Conservation (phyloP, 192 early-diverging fungal species). For the Mortierella claussenii region DNA sequence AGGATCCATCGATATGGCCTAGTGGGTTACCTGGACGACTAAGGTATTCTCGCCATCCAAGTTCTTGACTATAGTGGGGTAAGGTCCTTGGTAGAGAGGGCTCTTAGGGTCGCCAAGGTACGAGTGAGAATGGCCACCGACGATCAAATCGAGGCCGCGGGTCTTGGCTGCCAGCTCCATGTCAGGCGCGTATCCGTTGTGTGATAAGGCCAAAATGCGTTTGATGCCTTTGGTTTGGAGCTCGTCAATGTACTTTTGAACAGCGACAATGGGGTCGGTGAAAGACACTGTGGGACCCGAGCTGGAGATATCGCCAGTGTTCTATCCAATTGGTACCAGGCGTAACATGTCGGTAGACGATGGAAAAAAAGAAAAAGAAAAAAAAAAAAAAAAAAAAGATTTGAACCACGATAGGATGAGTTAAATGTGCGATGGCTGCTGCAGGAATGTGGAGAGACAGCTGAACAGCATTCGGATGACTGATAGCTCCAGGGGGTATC, state of each 20-base stretch:
- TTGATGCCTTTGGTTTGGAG: constrained; percentile 68
- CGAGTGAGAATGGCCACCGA: constrained; percentile 87
- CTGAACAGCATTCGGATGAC: too few relatives aligned
- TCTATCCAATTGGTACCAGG: constrained; percentile 19
- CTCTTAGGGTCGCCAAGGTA: constrained; percentile 65
- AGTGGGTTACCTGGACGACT: constrained; percentile 78
- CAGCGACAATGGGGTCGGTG: constrained; percentile 65
- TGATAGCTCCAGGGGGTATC: too few relatives aligned
- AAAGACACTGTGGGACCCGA: constrained; percentile 62
- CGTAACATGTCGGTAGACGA: neutral
- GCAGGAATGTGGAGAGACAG: neutral
- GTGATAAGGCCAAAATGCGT: constrained; percentile 73
- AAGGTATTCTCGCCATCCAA: constrained; percentile 70
- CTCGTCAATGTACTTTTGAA: constrained; percentile 73
- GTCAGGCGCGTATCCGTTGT: constrained; percentile 79
- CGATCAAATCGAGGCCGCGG: constrained; percentile 67
- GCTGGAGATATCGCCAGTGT: constrained; percentile 65
- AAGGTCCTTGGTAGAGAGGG: constrained; percentile 64
- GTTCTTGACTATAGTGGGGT: constrained; percentile 74
- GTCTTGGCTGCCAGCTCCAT: constrained; percentile 67
- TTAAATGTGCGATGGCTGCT: neutral
- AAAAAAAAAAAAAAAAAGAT: neutral
- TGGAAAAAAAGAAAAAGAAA: neutral
- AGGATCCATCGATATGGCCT: constrained; percentile 5
- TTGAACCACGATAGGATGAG: neutral